phyloP scores from a whole-genome alignment of 176 grass and related monocot genomes.

The Tillandsia leiboldiana region DNA sequence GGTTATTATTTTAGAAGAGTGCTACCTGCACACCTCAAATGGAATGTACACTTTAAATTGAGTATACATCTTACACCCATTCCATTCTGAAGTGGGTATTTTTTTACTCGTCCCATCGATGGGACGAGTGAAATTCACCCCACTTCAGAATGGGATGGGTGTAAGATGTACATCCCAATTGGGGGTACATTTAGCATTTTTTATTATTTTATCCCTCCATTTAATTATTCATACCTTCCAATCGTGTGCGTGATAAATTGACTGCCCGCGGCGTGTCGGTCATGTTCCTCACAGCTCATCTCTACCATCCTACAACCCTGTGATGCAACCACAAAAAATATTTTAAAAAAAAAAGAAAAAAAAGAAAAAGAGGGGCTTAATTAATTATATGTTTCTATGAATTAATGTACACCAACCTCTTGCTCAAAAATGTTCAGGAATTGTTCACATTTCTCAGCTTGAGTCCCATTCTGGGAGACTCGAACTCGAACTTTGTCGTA shows the following conservation, averaged over 20 bases:
- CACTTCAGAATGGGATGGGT: too few relatives aligned
- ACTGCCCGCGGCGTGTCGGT: constrained; percentile 39
- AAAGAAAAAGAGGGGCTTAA: too few relatives aligned
- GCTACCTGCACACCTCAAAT: too few relatives aligned
- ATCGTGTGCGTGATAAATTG: constrained; percentile 76
- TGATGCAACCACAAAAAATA: not conserved
- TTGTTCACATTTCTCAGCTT: constrained; percentile 31
- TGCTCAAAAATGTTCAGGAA: constrained; percentile 58
- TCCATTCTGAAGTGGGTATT: too few relatives aligned
- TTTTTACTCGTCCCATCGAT: too few relatives aligned
- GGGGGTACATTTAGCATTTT: too few relatives aligned
- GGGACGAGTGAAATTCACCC: too few relatives aligned
- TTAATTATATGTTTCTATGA: not conserved
- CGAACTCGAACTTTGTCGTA: constrained; percentile 59
- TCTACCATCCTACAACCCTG: constrained; percentile 72
- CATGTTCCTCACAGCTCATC: constrained; percentile 57
- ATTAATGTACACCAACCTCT: constrained; percentile 24
- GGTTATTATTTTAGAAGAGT: not conserved
- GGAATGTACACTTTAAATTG: too few relatives aligned
- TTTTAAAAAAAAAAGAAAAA: too few relatives aligned
- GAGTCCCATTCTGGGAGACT: constrained; percentile 21
- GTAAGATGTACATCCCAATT: too few relatives aligned
- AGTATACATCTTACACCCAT: too few relatives aligned
- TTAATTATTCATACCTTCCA: constrained; percentile 30
- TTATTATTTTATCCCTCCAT: not conserved